phyloP scores from a whole-genome alignment of 208 protist genomes.

The Lotmaria passim region DNA sequence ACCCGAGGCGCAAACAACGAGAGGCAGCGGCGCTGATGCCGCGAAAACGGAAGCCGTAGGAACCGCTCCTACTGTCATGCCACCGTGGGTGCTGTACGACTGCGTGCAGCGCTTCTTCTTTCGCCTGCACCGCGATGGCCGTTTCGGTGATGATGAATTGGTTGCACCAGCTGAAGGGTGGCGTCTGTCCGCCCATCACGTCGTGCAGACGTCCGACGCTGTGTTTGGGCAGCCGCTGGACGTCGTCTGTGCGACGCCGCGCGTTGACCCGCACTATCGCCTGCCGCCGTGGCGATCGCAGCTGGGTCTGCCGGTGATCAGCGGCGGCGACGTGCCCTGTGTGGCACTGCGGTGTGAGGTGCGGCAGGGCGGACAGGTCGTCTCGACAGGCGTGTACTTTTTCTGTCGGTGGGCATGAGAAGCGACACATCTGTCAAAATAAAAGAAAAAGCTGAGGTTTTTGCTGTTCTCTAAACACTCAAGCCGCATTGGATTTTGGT shows the following conservation, averaged over 20 bases:
- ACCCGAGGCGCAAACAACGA: not conserved
- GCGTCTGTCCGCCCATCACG: conserved; percentile 61
- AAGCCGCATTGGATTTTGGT: too few relatives aligned
- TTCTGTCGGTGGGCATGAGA: conserved; percentile 21
- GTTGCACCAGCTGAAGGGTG: conserved; percentile 22
- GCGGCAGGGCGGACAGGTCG: conserved; percentile 56
- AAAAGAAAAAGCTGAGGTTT: not conserved
- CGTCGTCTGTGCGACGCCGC: conserved; percentile 62
- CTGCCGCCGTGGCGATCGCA: conserved; percentile 73
- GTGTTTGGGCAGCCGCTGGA: conserved; percentile 52
- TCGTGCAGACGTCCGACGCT: conserved; percentile 49
- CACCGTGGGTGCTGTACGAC: conserved; percentile 66
- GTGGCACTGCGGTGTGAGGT: conserved; percentile 69
- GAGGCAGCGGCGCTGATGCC: not conserved
- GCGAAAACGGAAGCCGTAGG: not conserved
- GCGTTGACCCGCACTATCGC: conserved; percentile 52
- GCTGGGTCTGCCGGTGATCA: conserved; percentile 65
- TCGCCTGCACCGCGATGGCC: conserved; percentile 26
- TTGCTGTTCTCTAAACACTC: too few relatives aligned
- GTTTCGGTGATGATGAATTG: not conserved
- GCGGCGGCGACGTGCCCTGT: conserved; percentile 32
- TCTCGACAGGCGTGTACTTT: conserved; percentile 63
- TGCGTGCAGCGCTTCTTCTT: conserved; percentile 53
- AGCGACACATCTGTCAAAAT: not conserved
- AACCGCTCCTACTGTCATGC: conserved; percentile 27